These are phyloP conservation scores for Rhizopus microsporus DNA, from an alignment of 371 early-diverging fungal genomes.

Conservation along the genomic window DNA sequence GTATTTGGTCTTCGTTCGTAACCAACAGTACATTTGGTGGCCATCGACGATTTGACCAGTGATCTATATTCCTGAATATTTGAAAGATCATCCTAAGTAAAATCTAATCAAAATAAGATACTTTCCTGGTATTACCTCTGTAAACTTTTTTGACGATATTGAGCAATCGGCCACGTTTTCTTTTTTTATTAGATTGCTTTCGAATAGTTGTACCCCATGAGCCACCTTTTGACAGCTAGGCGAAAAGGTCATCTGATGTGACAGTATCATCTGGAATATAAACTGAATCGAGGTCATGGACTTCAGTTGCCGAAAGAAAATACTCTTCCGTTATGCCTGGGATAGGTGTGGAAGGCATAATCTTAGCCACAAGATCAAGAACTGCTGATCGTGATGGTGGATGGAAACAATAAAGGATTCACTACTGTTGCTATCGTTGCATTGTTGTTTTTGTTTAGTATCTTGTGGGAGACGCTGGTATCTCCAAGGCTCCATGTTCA, in stretches of 20 bases:
- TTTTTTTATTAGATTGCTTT: conserved; percentile 24
- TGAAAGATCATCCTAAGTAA: conserved; percentile 28
- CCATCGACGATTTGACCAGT: conserved; percentile 27
- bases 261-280: conserved; percentile 22
- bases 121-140: conserved; percentile 25
- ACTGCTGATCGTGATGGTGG: conserved; percentile 26
- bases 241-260: conserved; percentile 24
- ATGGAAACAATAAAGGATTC: conserved; percentile 21
- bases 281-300: conserved; percentile 24
- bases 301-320: conserved; percentile 27
- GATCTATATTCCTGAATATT: conserved; percentile 27
- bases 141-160: conserved; percentile 27
- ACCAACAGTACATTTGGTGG: conserved; percentile 26
- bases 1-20: conserved; percentile 31
- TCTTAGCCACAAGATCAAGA: conserved; percentile 22
- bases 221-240: conserved; percentile 29
- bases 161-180: conserved; percentile 26
- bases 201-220: conserved; percentile 27
- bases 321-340: conserved; percentile 26
- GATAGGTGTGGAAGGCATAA: conserved; percentile 23
- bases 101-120: conserved; percentile 28
- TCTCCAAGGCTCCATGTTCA: conserved; percentile 27
- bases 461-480: conserved; percentile 19
- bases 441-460: conserved; percentile 20
- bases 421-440: conserved; percentile 23